Evolutionary conservation across 1,139 yeast species (phyloP).

Genomic region (Hanseniaspora uvarum): DNA sequence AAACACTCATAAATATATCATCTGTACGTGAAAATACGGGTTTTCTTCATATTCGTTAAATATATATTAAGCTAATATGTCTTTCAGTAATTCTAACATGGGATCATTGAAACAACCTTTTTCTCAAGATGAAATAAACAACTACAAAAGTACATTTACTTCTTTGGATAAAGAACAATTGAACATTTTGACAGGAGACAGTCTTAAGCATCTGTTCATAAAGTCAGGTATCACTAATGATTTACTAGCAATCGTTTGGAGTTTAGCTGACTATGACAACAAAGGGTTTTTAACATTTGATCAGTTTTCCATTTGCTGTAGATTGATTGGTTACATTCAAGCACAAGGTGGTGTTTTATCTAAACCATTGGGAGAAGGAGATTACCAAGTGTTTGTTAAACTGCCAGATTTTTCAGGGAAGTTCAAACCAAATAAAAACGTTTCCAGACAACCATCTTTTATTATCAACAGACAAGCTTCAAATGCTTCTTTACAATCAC

Average conservation of each 20-base stretch:
- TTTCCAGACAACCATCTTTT: conserved; percentile 18
- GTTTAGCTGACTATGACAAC: conserved; percentile 72
- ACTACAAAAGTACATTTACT: conserved; percentile 65
- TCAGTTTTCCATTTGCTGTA: conserved; percentile 76
- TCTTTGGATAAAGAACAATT: conserved; percentile 67
- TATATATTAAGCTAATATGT: no score
- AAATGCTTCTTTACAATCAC: conserved; percentile 19
- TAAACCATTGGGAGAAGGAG: background rate
- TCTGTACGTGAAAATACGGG: no score
- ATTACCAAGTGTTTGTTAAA: conserved; percentile 22
- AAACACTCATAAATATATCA: no score
- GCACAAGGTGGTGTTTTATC: conserved; percentile 21
- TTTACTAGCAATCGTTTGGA: conserved; percentile 86
- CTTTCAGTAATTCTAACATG: background rate
- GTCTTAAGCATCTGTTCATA: conserved; percentile 76
- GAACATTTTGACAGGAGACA: conserved; percentile 82
- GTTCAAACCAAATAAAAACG: conserved; percentile 25
- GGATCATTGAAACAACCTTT: conserved; percentile 36
- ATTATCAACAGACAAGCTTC: conserved; percentile 25
- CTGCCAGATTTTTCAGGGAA: conserved; percentile 22
- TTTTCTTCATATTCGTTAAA: no score
- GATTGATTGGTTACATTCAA: conserved; percentile 85
- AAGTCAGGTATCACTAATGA: conserved; percentile 75
- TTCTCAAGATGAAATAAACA: conserved; percentile 66
- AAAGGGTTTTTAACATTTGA: conserved; percentile 73